These are phyloP conservation scores for Globisporangium spinosum DNA, from an alignment of 352 stramenopile species.

Conservation along the genomic window DNA sequence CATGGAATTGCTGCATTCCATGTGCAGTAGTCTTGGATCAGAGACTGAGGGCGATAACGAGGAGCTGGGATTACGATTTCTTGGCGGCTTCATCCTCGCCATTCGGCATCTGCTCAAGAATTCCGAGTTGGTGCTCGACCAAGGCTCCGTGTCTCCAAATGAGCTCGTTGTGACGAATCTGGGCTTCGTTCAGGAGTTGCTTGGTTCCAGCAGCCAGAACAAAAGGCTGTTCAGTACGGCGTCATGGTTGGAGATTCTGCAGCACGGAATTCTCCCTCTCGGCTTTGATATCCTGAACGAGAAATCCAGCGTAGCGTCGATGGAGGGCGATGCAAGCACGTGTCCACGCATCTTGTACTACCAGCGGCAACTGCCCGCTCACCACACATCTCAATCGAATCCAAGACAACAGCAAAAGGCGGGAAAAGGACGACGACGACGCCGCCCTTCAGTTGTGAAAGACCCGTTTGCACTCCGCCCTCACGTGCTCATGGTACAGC, in stretches of 20 bases:
- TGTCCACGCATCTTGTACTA: conserved; percentile 42
- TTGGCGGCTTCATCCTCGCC: conserved; percentile 56
- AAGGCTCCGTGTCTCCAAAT: conserved; percentile 20
- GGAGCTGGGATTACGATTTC: conserved; percentile 32
- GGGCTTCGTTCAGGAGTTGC: conserved; percentile 53
- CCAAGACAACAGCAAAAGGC: background rate
- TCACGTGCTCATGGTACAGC: conserved; percentile 54
- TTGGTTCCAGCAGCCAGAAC: conserved; percentile 30
- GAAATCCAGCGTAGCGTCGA: conserved; percentile 10
- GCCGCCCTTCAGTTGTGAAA: conserved; percentile 47
- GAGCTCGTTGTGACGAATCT: conserved; percentile 42
- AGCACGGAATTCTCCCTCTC: conserved; percentile 51
- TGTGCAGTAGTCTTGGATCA: conserved; percentile 42
- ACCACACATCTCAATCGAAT: conserved; percentile 9
- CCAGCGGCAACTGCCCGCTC: conserved; percentile 37
- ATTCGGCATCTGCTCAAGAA: conserved; percentile 37
- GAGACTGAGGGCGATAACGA: conserved; percentile 31
- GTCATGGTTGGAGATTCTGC: conserved; percentile 60
- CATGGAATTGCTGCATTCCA: conserved; percentile 48
- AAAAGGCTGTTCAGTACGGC: conserved; percentile 32
- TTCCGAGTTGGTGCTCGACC: conserved; percentile 21
- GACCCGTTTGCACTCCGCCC: conserved; percentile 53
- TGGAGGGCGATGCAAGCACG: background rate
- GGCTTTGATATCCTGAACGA: conserved; percentile 50
- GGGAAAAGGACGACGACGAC: conserved; percentile 24